Evolutionary conservation across 306 rosid species (phyloP).

Genomic region (Cucurbita argyrosperma): DNA sequence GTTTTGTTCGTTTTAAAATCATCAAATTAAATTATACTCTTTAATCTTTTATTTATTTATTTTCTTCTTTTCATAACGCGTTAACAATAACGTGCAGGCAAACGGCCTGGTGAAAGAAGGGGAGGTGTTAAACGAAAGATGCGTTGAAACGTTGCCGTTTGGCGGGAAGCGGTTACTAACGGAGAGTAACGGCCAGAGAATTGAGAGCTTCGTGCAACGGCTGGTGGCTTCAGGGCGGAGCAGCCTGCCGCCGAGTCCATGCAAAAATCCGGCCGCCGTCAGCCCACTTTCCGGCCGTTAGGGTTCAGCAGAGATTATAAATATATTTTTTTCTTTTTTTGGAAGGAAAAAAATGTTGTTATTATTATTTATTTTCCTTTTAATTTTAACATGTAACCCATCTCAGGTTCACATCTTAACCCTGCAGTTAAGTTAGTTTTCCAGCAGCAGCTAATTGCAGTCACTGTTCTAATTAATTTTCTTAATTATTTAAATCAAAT

Average conservation of each 20-base stretch:
- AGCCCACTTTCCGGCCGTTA: constrained; percentile 9
- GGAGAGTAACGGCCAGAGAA: constrained; percentile 87
- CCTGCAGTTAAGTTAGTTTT: neutral
- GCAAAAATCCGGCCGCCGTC: constrained; percentile 49
- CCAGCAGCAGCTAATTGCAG: neutral
- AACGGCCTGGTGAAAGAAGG: constrained; percentile 28
- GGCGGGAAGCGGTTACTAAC: constrained; percentile 97
- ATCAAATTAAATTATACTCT: no score
- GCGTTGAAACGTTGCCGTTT: constrained; percentile 81
- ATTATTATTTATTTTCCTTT: neutral
- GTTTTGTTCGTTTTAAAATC: no score
- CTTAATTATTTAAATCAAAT: neutral
- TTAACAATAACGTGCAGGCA: constrained; percentile 32
- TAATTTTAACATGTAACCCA: neutral
- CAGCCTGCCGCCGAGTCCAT: constrained; percentile 65
- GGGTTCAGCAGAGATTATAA: neutral
- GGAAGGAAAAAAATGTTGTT: neutral
- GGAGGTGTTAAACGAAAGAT: constrained; percentile 54
- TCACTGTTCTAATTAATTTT: neutral
- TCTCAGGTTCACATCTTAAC: constrained; percentile 6
- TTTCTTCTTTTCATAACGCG: neutral
- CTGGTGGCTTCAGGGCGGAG: constrained; percentile 53
- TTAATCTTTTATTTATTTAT: neutral
- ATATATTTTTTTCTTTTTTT: neutral
- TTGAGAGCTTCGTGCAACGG: constrained; percentile 58